Conservation (phyloP, 202 grass and related monocot genomes). For the Digitaria exilis region DNA sequence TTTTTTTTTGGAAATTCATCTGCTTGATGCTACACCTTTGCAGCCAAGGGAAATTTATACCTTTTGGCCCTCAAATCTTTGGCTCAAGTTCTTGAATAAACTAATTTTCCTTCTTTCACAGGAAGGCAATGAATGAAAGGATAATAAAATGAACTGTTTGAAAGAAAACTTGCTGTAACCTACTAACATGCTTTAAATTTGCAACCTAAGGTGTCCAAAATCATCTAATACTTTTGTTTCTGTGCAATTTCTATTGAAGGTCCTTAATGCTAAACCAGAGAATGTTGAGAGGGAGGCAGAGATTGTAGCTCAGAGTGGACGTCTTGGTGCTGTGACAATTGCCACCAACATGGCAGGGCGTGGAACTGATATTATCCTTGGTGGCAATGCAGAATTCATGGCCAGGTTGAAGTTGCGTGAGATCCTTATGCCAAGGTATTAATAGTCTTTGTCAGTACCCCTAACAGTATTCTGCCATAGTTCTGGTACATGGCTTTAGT, state of each 20-base stretch:
- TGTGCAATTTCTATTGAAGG: slow-evolving; percentile 56
- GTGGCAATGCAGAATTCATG: slow-evolving; percentile 99
- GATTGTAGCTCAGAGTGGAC: slow-evolving; percentile 97
- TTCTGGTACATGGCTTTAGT: not conserved
- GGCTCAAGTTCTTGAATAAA: not conserved
- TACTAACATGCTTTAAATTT: not conserved
- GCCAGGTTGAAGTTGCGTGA: slow-evolving; percentile 92
- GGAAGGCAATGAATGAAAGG: not conserved
- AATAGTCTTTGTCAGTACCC: slow-evolving; percentile 21
- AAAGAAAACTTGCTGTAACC: not conserved
- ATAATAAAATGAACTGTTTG: not conserved
- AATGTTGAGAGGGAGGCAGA: slow-evolving; percentile 99
- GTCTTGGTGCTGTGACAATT: slow-evolving; percentile 90
- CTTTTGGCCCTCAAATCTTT: not conserved
- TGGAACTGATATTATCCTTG: slow-evolving; percentile 98
- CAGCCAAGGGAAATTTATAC: not conserved
- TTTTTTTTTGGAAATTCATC: not conserved
- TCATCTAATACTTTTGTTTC: slow-evolving; percentile 25
- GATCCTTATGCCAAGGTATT: slow-evolving; percentile 91
- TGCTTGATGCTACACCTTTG: not conserved
- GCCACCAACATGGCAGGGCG: slow-evolving; percentile 99
- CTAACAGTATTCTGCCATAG: slow-evolving; percentile 3
- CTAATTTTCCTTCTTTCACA: slow-evolving; percentile 14
- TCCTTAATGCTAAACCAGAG: slow-evolving; percentile 97
- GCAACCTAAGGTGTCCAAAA: not conserved